Evolutionary conservation across 2,329 filamentous ascomycete genomes (phyloP).

Genomic region (Scedosporium minutisporum): DNA sequence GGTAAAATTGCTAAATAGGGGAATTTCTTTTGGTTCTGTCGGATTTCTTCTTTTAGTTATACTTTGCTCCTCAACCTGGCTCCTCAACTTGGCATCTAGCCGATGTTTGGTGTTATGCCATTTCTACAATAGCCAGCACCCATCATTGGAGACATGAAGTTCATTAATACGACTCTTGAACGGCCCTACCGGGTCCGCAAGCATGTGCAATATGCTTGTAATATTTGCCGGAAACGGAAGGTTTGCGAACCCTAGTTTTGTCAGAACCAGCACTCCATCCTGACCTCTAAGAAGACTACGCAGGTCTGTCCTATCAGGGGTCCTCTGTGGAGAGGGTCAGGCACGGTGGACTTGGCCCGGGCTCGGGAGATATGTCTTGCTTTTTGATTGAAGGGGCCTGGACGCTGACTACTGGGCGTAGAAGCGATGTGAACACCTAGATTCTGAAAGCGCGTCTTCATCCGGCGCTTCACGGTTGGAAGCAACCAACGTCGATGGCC

Average conservation of each 20-base stretch:
- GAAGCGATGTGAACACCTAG: conserved; percentile 12
- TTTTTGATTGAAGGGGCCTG: not conserved
- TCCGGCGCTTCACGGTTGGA: not conserved
- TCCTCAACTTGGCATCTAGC: too few relatives aligned
- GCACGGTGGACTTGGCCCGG: too few relatives aligned
- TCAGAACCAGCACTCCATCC: not conserved
- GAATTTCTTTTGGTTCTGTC: too few relatives aligned
- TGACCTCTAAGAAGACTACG: too few relatives aligned
- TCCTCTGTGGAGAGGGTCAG: too few relatives aligned
- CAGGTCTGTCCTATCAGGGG: too few relatives aligned
- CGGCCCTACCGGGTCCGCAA: conserved; percentile 8
- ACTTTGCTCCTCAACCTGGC: too few relatives aligned
- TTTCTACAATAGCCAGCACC: too few relatives aligned
- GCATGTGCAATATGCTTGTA: conserved; percentile 10
- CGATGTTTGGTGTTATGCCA: too few relatives aligned
- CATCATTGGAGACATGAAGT: conserved; percentile 4
- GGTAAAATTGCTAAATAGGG: too few relatives aligned
- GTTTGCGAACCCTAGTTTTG: conserved; percentile 2
- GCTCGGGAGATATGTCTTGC: not conserved
- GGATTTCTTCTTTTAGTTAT: too few relatives aligned
- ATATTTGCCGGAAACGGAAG: conserved; percentile 11
- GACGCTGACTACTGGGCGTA: not conserved
- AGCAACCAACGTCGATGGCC: not conserved
- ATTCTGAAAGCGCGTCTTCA: not conserved
- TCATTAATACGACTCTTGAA: conserved; percentile 11